phyloP scores from a whole-genome alignment of 1,284 basidiomycete species.

The Xerocomus amazonicus region DNA sequence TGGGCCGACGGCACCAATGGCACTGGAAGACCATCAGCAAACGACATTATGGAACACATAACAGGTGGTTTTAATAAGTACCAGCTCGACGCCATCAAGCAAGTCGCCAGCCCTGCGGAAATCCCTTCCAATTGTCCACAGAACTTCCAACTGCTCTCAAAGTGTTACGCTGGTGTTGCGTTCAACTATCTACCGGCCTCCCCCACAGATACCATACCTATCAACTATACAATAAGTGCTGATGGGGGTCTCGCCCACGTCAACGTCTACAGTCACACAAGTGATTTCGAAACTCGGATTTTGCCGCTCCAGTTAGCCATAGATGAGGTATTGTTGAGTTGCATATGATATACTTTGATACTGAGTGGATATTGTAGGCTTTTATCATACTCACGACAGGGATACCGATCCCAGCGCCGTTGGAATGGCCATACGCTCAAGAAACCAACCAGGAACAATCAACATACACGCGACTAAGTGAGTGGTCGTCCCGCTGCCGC shows the following conservation, averaged over 20 bases:
- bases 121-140: slow-evolving; percentile 63
- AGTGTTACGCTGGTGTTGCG: slow-evolving; percentile 67
- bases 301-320: slow-evolving; percentile 77
- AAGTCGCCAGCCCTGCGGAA: slow-evolving; percentile 45
- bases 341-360: neutral
- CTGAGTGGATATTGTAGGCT: slow-evolving; percentile 39
- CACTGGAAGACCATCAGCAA: slow-evolving; percentile 46
- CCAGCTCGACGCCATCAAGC: slow-evolving; percentile 45
- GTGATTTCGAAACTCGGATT: slow-evolving; percentile 67
- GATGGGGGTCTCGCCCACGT: slow-evolving; percentile 65
- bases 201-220: slow-evolving; percentile 33
- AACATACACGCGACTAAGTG: slow-evolving; percentile 54
- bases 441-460: slow-evolving; percentile 61
- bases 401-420: slow-evolving; percentile 46
- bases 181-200: slow-evolving; percentile 58
- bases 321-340: slow-evolving; percentile 53
- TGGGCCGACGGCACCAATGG: slow-evolving; percentile 64
- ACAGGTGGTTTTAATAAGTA: slow-evolving; percentile 43
- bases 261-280: slow-evolving; percentile 60
- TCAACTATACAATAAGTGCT: slow-evolving; percentile 72
- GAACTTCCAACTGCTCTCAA: slow-evolving; percentile 67
- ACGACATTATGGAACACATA: slow-evolving; percentile 55
- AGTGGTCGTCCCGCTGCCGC: slow-evolving; percentile 20
- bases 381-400: slow-evolving; percentile 66
- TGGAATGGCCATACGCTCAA: slow-evolving; percentile 70